Conservation (phyloP, 768 basidiomycete species). For the Phaeotremella fagi region DNA sequence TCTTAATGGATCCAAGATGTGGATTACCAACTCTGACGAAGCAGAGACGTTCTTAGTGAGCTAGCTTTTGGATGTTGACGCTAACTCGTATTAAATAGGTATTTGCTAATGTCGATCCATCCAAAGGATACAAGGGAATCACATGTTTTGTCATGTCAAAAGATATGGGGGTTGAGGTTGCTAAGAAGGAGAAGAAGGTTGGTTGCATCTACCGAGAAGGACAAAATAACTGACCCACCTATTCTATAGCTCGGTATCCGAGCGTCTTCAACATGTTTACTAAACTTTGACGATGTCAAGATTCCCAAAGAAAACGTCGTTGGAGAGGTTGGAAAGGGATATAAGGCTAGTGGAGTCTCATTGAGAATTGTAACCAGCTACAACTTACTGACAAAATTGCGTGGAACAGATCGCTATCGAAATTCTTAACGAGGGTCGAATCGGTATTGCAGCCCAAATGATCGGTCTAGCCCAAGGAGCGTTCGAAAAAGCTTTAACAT, state of each 20-base stretch:
- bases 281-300: conserved; percentile 89
- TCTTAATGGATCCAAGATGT: conserved; percentile 97
- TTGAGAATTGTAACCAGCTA: too few relatives aligned
- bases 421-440: conserved; percentile 93
- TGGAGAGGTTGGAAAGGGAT: conserved; percentile 74
- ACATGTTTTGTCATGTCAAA: conserved; percentile 95
- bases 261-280: conserved; percentile 88
- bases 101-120: conserved; percentile 91
- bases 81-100: conserved; percentile 59
- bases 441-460: conserved; percentile 98
- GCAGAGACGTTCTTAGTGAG: conserved; percentile 60
- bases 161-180: conserved; percentile 93
- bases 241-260: conserved; percentile 69
- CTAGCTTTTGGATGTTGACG: background rate
- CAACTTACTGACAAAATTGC: too few relatives aligned
- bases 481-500: conserved; percentile 90
- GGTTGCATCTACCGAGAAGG: conserved; percentile 1
- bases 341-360: conserved; percentile 72
- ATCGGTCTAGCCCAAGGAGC: conserved; percentile 95
- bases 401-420: conserved; percentile 75
- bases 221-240: too few relatives aligned
- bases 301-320: conserved; percentile 81
- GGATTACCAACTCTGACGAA: conserved; percentile 94
- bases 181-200: conserved; percentile 94
- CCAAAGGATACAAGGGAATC: conserved; percentile 97